Evolutionary conservation across 768 basidiomycete species (phyloP), one percentile per base, ranked within the genome.

Genomic region (Tephrocybe sp.): DNA sequence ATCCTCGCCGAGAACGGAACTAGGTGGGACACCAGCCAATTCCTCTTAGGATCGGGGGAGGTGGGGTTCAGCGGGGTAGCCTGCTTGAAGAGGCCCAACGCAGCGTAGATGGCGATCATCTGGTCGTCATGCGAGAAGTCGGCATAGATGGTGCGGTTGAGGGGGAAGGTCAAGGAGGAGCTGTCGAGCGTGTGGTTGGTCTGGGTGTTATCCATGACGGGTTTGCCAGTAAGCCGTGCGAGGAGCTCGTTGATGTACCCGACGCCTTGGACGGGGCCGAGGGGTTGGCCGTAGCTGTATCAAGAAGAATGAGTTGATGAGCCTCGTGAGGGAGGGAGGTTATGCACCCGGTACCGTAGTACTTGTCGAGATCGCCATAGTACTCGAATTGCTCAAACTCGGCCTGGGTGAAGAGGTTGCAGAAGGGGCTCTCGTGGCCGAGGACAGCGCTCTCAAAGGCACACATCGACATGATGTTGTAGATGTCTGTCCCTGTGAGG

Each of bases 211-310:
- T 92, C 89, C 31, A 62, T 63, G 24, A 90, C 86, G 1, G 82
- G 78, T 12, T 63, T 65, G 13, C 74, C 74, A 0, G 85, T 89
- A 34, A 96, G 75, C 9, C 94, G 82, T 0, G 90, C 89, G 18
- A 95, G 64, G n/a, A 96, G 78, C 68, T 95, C 92, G 63, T 92
- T 93, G 60, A 89, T 73, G 63, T 89, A 96, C 6, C 92, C 93
- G 3, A 93, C 84, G 25, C 91, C 90, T 62, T 90, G 89, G 6
- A 91, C 82, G 4, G 72, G 84, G 1, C 91, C 90, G 1, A 92
- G 71, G 1, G 64, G 55, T 52, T 83, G 80, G 4, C 90, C 89
- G 51, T 89, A 79, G 16, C 87, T 88, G 40, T 55, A n/a, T 6
- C 47, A 18, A 5, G n/a, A 40, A 41, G 40, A 21, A n/a, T 5